Evolutionary conservation across 2,329 filamentous ascomycete genomes (phyloP).

Genomic region (Diaporthe australafricana): DNA sequence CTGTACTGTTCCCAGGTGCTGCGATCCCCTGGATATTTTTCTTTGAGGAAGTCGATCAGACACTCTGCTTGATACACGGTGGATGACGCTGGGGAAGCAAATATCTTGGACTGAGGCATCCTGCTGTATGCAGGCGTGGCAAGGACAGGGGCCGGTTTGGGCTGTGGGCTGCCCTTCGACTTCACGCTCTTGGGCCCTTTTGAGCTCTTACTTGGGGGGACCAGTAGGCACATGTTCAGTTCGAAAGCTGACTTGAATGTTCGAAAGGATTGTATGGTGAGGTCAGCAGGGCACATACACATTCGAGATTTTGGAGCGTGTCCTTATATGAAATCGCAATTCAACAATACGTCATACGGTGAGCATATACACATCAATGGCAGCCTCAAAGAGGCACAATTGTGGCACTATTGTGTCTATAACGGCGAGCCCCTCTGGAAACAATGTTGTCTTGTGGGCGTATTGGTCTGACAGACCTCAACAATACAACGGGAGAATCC

Average conservation of each 20-base stretch:
- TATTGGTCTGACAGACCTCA: background rate
- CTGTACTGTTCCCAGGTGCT: background rate
- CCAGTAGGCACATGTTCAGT: slow-evolving; percentile 14
- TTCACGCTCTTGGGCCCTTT: background rate
- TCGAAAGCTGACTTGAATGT: background rate
- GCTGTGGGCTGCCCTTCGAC: background rate
- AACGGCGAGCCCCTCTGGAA: background rate
- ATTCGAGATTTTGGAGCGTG: background rate
- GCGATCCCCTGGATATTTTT: background rate
- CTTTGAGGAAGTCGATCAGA: slow-evolving; percentile 1
- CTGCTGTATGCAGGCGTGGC: background rate
- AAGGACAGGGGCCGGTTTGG: background rate
- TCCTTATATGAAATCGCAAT: background rate
- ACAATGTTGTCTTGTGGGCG: slow-evolving; percentile 6
- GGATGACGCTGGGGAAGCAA: background rate
- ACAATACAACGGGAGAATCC: background rate
- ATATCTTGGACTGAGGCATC: background rate
- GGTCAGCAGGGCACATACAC: too few relatives aligned
- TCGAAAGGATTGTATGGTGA: background rate
- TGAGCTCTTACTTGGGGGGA: slow-evolving; percentile 4
- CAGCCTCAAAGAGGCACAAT: background rate
- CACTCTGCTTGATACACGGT: background rate
- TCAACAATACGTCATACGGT: background rate
- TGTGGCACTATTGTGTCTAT: background rate
- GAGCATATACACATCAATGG: background rate